phyloP scores from a whole-genome alignment of 2,329 filamentous ascomycete genomes.

The Pseudogymnoascus pannorum region DNA sequence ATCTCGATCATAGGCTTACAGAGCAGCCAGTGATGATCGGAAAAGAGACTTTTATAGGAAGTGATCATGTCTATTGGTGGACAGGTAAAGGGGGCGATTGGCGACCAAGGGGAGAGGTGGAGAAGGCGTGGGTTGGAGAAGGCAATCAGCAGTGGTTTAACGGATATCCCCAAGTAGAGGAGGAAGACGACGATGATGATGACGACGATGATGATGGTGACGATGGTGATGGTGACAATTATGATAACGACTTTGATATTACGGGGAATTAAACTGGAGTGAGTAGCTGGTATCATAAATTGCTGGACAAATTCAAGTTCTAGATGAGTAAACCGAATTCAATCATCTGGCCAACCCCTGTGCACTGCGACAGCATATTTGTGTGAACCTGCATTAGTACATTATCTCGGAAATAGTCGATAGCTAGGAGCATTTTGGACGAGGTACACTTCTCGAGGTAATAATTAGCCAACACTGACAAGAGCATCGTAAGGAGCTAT shows the following conservation, averaged over 20 bases:
- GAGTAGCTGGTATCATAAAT: background rate
- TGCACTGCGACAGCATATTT: background rate
- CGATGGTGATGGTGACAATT: background rate
- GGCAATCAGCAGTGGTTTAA: conserved; percentile 1
- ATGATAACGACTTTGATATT: background rate
- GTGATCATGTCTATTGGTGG: conserved; percentile 4
- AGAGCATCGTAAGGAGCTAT: too few relatives aligned
- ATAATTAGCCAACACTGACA: too few relatives aligned
- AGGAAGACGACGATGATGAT: background rate
- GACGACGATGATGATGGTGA: background rate
- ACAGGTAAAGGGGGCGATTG: background rate
- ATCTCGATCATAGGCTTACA: background rate
- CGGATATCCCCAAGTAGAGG: background rate
- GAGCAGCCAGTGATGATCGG: background rate
- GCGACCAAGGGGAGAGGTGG: background rate
- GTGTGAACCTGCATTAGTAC: too few relatives aligned
- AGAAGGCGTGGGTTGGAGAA: background rate
- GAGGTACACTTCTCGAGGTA: too few relatives aligned
- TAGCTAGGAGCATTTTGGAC: too few relatives aligned
- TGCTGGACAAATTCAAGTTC: background rate
- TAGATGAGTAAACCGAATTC: background rate
- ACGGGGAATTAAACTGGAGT: background rate
- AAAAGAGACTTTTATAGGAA: background rate
- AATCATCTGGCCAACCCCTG: background rate
- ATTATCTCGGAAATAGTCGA: too few relatives aligned